Percentiles rank a stretch among this genome's conserved stretches.
phyloP scores from a whole-genome alignment of 164 flowering plant species.

The Chloranthus sessilifolius region DNA sequence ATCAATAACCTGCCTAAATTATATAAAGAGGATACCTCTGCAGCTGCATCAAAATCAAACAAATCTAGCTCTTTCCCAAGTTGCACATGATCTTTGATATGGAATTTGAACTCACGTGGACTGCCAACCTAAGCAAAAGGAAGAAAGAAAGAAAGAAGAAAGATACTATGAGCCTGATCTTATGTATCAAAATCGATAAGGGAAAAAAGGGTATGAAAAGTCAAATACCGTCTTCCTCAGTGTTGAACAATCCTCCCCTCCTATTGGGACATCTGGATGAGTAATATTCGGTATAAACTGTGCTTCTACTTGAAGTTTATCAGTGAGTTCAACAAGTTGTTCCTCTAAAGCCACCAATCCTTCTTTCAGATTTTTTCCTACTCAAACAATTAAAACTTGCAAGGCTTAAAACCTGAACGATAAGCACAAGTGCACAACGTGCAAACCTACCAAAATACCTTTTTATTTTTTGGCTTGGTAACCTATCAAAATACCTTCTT shows the following conservation, averaged over 20 bases:
- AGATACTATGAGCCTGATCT: not conserved
- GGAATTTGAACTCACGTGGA: slow-evolving; percentile 56
- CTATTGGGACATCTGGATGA: slow-evolving; percentile 88
- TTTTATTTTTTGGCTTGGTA: too few relatives aligned
- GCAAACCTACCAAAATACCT: too few relatives aligned
- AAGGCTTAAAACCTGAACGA: too few relatives aligned
- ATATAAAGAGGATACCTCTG: slow-evolving; percentile 52
- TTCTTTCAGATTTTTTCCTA: slow-evolving; percentile 86
- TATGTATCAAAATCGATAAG: slow-evolving; percentile 1
- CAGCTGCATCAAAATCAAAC: slow-evolving; percentile 90
- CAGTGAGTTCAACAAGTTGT: slow-evolving; percentile 60
- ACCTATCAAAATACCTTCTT: slow-evolving; percentile 56
- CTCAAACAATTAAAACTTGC: too few relatives aligned
- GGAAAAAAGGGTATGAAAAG: not conserved
- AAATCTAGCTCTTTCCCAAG: slow-evolving; percentile 88
- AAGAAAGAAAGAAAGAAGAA: slow-evolving; percentile 6
- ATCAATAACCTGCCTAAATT: not conserved
- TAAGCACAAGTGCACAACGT: too few relatives aligned
- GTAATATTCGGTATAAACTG: slow-evolving; percentile 87
- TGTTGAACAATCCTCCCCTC: slow-evolving; percentile 73
- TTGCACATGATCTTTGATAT: slow-evolving; percentile 81
- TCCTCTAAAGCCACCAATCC: slow-evolving; percentile 59
- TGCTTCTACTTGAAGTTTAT: slow-evolving; percentile 84
- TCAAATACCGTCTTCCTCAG: slow-evolving; percentile 56
- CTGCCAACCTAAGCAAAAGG: slow-evolving; percentile 56